Conservation (phyloP, 2,329 filamentous ascomycete species). For the Fusarium sp. region DNA sequence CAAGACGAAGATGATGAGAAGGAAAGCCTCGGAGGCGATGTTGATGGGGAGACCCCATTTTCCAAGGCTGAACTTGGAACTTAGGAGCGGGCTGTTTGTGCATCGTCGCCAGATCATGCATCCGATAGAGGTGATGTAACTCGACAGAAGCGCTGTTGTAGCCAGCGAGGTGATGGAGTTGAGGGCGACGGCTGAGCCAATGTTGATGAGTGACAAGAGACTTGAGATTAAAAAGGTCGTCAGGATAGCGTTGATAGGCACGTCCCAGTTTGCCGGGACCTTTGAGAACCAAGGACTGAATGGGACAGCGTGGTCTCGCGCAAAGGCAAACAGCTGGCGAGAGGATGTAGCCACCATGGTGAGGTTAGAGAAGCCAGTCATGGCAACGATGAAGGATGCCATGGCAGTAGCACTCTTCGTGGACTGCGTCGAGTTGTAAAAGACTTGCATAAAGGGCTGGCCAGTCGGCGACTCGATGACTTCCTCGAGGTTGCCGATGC, state of each 20-base stretch:
- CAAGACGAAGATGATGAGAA: conserved; percentile 34
- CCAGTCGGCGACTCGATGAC: conserved; percentile 35
- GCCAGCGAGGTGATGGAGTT: conserved; percentile 38
- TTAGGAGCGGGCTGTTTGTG: conserved; percentile 22
- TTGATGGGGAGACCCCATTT: conserved; percentile 34
- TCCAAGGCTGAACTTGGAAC: conserved; percentile 33
- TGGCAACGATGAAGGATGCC: conserved; percentile 35
- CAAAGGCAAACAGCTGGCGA: conserved; percentile 39
- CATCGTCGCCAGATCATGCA: conserved; percentile 42
- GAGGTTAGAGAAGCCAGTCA: conserved; percentile 40
- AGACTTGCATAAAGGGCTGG: conserved; percentile 42
- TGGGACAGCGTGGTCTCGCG: conserved; percentile 37
- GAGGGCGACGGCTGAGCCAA: conserved; percentile 32
- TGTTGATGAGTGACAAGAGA: conserved; percentile 37
- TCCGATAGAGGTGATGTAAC: conserved; percentile 39
- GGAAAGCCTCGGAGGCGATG: conserved; percentile 33
- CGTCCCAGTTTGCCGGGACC: conserved; percentile 31
- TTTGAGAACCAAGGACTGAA: conserved; percentile 40
- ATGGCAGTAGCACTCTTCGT: conserved; percentile 33
- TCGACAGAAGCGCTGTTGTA: conserved; percentile 35
- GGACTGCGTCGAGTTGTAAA: conserved; percentile 38
- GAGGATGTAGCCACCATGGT: conserved; percentile 41
- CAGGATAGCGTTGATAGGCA: conserved; percentile 36
- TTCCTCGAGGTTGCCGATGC: conserved; percentile 35
- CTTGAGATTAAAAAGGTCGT: conserved; percentile 36